These are phyloP conservation scores for Pulveroboletus sp. DNA, from an alignment of 768 basidiomycete genomes.

Conservation along the genomic window DNA sequence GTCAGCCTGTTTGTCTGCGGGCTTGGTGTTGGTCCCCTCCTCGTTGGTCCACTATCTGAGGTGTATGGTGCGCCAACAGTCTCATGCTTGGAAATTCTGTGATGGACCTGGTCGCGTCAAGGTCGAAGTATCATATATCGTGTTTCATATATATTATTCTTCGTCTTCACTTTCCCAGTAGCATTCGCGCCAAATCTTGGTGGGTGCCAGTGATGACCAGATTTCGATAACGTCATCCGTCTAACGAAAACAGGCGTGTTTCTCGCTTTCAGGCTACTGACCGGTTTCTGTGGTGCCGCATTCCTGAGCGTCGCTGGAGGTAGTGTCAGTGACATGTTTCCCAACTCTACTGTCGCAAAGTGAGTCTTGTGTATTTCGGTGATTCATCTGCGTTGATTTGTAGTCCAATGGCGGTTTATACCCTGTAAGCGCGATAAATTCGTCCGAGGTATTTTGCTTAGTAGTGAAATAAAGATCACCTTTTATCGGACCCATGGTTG, in stretches of 20 bases:
- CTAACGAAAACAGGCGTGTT: constrained; percentile 41
- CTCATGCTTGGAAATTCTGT: background rate
- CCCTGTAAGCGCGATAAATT: constrained; percentile 27
- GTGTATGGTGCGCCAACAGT: constrained; percentile 22
- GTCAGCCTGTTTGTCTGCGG: constrained; percentile 43
- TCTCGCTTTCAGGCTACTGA: constrained; percentile 56
- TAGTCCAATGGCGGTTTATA: constrained; percentile 56
- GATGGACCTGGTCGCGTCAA: constrained; percentile 13
- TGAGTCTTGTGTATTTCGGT: constrained; percentile 29
- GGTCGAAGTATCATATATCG: constrained; percentile 64
- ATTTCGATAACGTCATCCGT: background rate
- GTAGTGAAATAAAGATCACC: constrained; percentile 32
- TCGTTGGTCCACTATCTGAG: constrained; percentile 43
- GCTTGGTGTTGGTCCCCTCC: constrained; percentile 30
- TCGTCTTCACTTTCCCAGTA: constrained; percentile 63
- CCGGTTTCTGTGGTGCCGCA: constrained; percentile 50
- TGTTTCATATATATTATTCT: constrained; percentile 54
- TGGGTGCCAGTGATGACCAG: constrained; percentile 14
- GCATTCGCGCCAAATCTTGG: constrained; percentile 68
- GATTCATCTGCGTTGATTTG: constrained; percentile 5
- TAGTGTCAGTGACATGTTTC: constrained; percentile 53
- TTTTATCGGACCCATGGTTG: constrained; percentile 52
- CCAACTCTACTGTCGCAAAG: constrained; percentile 54
- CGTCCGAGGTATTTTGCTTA: background rate
- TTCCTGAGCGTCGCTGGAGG: constrained; percentile 63